Evolutionary conservation across 2,329 filamentous ascomycete species (phyloP).

Genomic region (Camptophora hylomeconis): DNA sequence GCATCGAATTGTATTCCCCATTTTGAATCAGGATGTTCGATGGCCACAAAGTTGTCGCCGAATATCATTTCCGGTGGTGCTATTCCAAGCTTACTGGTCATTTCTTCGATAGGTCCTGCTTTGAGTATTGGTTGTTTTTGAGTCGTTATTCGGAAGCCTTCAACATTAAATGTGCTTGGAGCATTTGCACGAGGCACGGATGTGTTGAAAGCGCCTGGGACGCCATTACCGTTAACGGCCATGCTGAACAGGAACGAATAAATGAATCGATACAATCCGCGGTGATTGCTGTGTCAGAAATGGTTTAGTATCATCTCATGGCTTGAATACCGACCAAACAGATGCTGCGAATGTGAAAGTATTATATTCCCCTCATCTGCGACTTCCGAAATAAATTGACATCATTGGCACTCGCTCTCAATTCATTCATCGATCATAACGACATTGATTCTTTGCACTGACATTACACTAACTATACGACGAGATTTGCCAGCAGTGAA

Average conservation of each 20-base stretch:
- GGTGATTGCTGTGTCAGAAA: too few species aligned
- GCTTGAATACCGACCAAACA: too few species aligned
- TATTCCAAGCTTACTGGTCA: constrained; percentile 68
- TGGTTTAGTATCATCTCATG: too few species aligned
- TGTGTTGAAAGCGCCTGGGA: constrained; percentile 28
- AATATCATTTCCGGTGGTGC: constrained; percentile 98
- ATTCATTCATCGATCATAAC: too few species aligned
- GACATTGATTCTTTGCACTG: too few species aligned
- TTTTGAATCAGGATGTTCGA: constrained; percentile 59
- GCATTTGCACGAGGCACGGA: constrained; percentile 29
- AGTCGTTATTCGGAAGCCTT: constrained; percentile 61
- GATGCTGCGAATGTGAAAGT: too few species aligned
- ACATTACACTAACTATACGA: too few species aligned
- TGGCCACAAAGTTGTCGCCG: constrained; percentile 73
- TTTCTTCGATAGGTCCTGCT: constrained; percentile 73
- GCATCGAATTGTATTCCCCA: constrained; percentile 77
- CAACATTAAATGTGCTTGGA: constrained; percentile 47
- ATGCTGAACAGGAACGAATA: constrained; percentile 6
- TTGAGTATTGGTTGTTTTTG: constrained; percentile 94
- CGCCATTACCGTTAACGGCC: constrained; percentile 12
- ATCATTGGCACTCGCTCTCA: too few species aligned
- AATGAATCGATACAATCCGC: too few species aligned
- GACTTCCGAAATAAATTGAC: too few species aligned
- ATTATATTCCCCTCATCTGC: too few species aligned
- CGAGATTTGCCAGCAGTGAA: too few species aligned